Base-by-base conservation (phyloP, 2,329 filamentous ascomycete genomes). In the Penicillium griseofulvum region DNA sequence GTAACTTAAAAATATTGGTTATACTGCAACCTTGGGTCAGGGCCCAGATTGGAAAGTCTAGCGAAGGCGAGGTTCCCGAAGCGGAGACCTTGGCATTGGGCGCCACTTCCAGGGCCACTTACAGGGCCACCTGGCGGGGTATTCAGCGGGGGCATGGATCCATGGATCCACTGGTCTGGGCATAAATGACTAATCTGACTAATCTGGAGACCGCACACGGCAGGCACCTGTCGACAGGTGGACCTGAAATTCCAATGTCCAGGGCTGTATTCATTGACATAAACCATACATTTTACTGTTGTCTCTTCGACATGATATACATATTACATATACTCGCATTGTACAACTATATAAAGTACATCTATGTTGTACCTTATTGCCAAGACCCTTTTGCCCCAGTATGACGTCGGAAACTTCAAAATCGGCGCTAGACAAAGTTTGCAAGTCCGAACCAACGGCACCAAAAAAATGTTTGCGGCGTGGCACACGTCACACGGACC, bases 401-500 rank as follows among this genome's bases (percentile, higher is more conserved):
- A 43, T 43, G 48, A 43, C 48, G 38, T 50, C 11, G 38, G 17
- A 49, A 49, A 7, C 16, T 47, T 39, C 26, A 17, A 39, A 16
- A 19, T 19, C 6, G 17, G 26, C 26, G 38, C 29, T 44, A 34
- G 19, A 36, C 10, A 43, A 36, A 14, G 48, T 34, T 49, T 33
- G 14, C 26, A 26, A 16, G 2, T 17, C 16, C 24, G n/a, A 9
- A 19, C 46, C 46, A 48, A 48, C 17, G 12, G 38, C 16, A 78
- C 12, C n/a, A 3, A 26, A 22, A 22, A 22, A 28, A 29, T 4
- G 11, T 7, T 17, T 38, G 17, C n/a, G 22, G 22, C 11, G 24
- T 28, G 47, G 37, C 19, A 49, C 14, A 42, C n/a, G 47, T 36
- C 37, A 44, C 48, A 43, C 37, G 38, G 48, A 50, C 47, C 38